phyloP scores from a whole-genome alignment of 257 asterid genomes.

The Gentiana macrophylla region DNA sequence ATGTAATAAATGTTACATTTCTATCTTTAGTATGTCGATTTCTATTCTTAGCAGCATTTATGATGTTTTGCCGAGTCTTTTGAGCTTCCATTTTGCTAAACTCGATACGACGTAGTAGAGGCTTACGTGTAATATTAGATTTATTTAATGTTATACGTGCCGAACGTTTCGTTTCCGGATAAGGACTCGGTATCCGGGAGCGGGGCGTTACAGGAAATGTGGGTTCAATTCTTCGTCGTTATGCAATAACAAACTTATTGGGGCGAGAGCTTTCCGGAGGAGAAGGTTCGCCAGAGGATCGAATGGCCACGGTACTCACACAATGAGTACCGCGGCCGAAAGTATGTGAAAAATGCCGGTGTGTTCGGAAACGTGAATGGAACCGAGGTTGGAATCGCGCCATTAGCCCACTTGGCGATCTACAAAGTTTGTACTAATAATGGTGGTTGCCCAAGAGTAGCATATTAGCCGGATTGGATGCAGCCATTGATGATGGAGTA shows the following conservation, averaged over 20 bases:
- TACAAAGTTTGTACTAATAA: conserved; percentile 18
- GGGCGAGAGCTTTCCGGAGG: conserved; percentile 19
- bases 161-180: no score
- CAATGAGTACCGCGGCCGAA: conserved; percentile 35
- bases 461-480: conserved; percentile 27
- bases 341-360: conserved; percentile 22
- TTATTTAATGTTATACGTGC: no score
- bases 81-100: no score
- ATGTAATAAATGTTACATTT: no score
- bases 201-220: conserved; percentile 40
- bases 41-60: no score
- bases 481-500: conserved; percentile 18
- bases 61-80: no score
- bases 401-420: conserved; percentile 38
- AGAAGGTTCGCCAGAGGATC: conserved; percentile 5
- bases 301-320: conserved; percentile 34
- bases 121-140: no score
- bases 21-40: no score
- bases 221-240: conserved; percentile 13
- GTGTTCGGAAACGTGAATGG: conserved; percentile 27
- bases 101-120: no score
- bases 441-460: conserved; percentile 11
- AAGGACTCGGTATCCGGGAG: no score
- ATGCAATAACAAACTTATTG: conserved; percentile 43
- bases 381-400: conserved; percentile 33